These are phyloP conservation scores for Diaporthe eres DNA, from an alignment of 2,329 filamentous ascomycete genomes.

Conservation along the genomic window DNA sequence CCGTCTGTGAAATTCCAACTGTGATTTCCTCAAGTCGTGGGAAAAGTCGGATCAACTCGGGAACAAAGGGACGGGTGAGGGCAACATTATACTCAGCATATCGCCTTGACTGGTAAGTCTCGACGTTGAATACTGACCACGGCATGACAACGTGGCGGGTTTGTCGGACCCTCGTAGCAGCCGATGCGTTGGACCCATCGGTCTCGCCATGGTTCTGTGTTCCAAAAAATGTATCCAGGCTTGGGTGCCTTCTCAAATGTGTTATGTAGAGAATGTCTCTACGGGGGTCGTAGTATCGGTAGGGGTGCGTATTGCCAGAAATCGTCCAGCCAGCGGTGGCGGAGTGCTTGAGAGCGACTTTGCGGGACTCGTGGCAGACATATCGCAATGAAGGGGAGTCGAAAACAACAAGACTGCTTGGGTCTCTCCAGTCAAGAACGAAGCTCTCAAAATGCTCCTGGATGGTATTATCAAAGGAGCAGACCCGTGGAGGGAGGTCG, in stretches of 20 bases:
- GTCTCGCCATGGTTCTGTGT: neutral
- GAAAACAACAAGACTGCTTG: neutral
- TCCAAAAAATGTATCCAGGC: neutral
- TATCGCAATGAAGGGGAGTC: neutral
- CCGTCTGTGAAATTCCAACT: neutral
- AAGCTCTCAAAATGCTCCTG: no score
- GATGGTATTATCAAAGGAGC: neutral
- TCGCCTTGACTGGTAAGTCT: no score
- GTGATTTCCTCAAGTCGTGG: neutral
- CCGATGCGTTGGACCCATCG: no score
- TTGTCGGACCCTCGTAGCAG: no score
- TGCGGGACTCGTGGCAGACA: neutral
- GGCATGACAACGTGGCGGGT: no score
- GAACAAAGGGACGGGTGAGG: no score
- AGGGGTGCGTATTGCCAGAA: neutral
- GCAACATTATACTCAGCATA: no score
- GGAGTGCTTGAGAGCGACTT: neutral
- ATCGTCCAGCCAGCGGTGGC: neutral
- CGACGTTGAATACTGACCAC: no score
- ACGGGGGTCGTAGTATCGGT: neutral
- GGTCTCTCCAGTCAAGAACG: neutral
- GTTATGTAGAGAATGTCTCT: neutral
- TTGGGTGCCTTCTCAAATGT: neutral
- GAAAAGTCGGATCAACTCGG: neutral
- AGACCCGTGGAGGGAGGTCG: neutral